phyloP scores from a whole-genome alignment of 2,329 filamentous ascomycete genomes.

The Podosphaera leucotricha region DNA sequence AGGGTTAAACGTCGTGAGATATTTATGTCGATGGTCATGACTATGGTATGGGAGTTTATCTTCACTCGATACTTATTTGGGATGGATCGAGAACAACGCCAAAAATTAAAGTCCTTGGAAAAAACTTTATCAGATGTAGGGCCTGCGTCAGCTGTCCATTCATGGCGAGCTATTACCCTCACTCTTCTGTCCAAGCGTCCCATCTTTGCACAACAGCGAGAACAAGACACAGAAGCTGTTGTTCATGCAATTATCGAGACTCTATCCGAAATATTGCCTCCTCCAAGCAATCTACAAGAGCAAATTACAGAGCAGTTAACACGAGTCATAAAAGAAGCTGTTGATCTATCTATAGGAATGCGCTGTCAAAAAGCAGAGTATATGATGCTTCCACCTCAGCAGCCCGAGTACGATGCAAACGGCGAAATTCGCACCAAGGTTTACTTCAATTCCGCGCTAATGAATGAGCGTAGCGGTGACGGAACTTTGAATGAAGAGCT shows the following conservation, averaged over 20 bases:
- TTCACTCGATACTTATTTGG: constrained; percentile 96
- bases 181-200: constrained; percentile 65
- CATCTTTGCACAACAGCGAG: constrained; percentile 60
- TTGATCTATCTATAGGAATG: constrained; percentile 88
- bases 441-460: constrained; percentile 73
- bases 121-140: constrained; percentile 79
- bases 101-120: constrained; percentile 90
- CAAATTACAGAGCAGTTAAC: constrained; percentile 68
- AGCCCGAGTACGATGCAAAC: constrained; percentile 83
- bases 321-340: constrained; percentile 70
- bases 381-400: constrained; percentile 89
- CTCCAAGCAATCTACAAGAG: constrained; percentile 54
- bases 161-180: constrained; percentile 89
- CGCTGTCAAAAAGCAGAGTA: constrained; percentile 90
- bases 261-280: constrained; percentile 63
- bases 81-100: constrained; percentile 92
- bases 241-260: constrained; percentile 74
- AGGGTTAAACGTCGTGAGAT: constrained; percentile 75
- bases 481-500: constrained; percentile 50
- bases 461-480: constrained; percentile 74
- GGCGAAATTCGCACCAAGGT: constrained; percentile 77
- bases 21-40: constrained; percentile 98
- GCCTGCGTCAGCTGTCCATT: constrained; percentile 67
- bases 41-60: constrained; percentile 97
- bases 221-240: constrained; percentile 86